Base-by-base conservation (phyloP, 2,329 filamentous ascomycete genomes). In the Pestalotiopsis sp. region DNA sequence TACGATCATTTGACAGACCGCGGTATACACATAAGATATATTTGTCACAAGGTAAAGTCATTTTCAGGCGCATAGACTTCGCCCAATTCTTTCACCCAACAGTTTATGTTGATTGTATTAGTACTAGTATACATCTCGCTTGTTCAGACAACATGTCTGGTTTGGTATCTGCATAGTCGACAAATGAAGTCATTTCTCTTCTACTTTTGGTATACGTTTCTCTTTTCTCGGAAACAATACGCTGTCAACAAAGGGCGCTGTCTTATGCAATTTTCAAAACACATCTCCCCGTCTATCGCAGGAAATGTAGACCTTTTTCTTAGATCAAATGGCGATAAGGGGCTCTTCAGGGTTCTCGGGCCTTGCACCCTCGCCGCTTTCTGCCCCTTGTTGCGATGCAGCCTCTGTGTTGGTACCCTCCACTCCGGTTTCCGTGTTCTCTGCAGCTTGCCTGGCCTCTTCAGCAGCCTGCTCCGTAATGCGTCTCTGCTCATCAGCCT, bases 261-360 rank as follows among this genome's bases (percentile, higher is more conserved):
- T 39, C 11, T 62, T 39, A 62, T 59, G 59, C 5, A 39, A 36
- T 38, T 62, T n/a, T n/a, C 7, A 36, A 36, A 62, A 17, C n/a
- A 62, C 9, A 9, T 23, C n/a, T 52, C 20, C 11, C 27, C 12
- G 17, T 36, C 12, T 11, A 27, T 59, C 13, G 7, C n/a, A 17
- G 20, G 45, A 9, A n/a, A 52, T 4, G 23, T 59, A 12, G 23
- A 62, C 25, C 5, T n/a, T 20, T 20, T 11, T 4, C 57, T 20
- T 66, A 5, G 20, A 52, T 66, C 25, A 66, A 23, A 66, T 41
- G 6, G 64, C 64, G 12, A 66, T 66, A 4, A 66, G 64, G 3
- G 64, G 64, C 20, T 65, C 41, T 27, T 65, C 62, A 0, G 23
- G 25, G 38, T 20, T 14, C 17, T 65, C 31, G 17, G 39, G 62